Evolutionary conservation across 805 yeast species (phyloP).

Genomic region (Zygotorulaspora chibaensis): DNA sequence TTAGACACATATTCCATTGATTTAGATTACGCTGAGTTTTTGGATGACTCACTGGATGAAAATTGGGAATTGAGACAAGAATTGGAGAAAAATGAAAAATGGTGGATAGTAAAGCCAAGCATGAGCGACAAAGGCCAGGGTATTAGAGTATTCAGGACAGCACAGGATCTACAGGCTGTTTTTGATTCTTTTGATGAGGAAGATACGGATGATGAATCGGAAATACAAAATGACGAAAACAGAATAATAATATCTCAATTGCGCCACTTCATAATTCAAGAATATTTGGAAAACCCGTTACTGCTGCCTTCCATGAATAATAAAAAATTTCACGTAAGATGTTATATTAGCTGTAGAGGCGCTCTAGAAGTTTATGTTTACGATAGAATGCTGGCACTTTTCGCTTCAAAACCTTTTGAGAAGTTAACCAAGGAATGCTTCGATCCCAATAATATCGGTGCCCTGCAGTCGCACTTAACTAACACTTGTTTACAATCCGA

Average conservation of each 20-base stretch:
- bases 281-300: constrained; percentile 67
- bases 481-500: constrained; percentile 85
- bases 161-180: constrained; percentile 74
- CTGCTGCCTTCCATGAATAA: constrained; percentile 54
- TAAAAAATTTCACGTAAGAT: constrained; percentile 84
- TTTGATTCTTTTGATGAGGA: constrained; percentile 84
- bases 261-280: constrained; percentile 87
- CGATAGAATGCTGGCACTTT: constrained; percentile 73
- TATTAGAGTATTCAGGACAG: constrained; percentile 71
- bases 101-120: constrained; percentile 92
- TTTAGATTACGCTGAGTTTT: constrained; percentile 90
- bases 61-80: constrained; percentile 83
- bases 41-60: constrained; percentile 92
- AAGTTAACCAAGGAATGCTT: constrained; percentile 33
- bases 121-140: constrained; percentile 99
- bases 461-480: constrained; percentile 76
- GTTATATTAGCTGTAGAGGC: constrained; percentile 75
- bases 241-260: constrained; percentile 82
- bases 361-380: constrained; percentile 75
- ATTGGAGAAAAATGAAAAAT: constrained; percentile 53
- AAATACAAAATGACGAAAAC: constrained; percentile 36
- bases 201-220: constrained; percentile 45
- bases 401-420: constrained; percentile 56
- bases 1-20: constrained; percentile 80
- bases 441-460: constrained; percentile 33